A percentile compares a stretch with the other conserved stretches of the same genome.
phyloP scores from a whole-genome alignment of 2,329 filamentous ascomycete species.

The Paradendryphiella salina region DNA sequence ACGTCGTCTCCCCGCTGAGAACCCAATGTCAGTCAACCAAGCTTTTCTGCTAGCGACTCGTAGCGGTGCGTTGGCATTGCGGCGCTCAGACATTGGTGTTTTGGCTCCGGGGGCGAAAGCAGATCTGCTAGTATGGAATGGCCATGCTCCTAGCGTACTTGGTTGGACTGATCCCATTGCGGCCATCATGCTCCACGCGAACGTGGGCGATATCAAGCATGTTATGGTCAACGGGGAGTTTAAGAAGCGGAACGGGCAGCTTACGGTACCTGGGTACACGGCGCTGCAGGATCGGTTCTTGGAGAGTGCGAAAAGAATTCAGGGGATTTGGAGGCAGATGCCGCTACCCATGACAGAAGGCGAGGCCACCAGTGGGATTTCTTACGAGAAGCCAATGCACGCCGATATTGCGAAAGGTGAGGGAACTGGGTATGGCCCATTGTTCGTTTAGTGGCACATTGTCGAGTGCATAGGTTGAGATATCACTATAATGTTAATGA shows the following conservation, averaged over 20 bases:
- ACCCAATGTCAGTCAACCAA: conserved; percentile 58
- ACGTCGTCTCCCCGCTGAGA: conserved; percentile 53
- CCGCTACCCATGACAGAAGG: conserved; percentile 3
- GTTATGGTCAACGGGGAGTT: conserved; percentile 58
- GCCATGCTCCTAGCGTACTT: conserved; percentile 54
- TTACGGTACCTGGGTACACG: conserved; percentile 32
- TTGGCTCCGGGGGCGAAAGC: conserved; percentile 57
- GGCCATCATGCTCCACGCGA: conserved; percentile 60
- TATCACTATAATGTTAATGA: too few relatives aligned
- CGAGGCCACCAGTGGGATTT: background rate
- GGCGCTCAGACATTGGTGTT: conserved; percentile 57
- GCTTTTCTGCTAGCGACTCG: conserved; percentile 61
- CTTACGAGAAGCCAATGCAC: background rate
- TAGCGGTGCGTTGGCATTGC: conserved; percentile 56
- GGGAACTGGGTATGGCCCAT: conserved; percentile 8
- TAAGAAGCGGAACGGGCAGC: conserved; percentile 51
- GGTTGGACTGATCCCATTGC: conserved; percentile 62
- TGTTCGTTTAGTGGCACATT: background rate
- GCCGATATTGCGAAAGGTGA: conserved; percentile 9
- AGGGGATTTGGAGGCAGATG: conserved; percentile 20
- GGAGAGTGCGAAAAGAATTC: conserved; percentile 26
- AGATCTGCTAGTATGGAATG: conserved; percentile 59
- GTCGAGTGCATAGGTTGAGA: background rate
- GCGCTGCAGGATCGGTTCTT: conserved; percentile 26
- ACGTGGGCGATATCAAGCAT: conserved; percentile 56